Percentiles rank a stretch among this genome's conserved stretches.
These are phyloP conservation scores for Colletotrichum chrysophilum DNA, from an alignment of 2,329 filamentous ascomycete species.

Conservation along the genomic window DNA sequence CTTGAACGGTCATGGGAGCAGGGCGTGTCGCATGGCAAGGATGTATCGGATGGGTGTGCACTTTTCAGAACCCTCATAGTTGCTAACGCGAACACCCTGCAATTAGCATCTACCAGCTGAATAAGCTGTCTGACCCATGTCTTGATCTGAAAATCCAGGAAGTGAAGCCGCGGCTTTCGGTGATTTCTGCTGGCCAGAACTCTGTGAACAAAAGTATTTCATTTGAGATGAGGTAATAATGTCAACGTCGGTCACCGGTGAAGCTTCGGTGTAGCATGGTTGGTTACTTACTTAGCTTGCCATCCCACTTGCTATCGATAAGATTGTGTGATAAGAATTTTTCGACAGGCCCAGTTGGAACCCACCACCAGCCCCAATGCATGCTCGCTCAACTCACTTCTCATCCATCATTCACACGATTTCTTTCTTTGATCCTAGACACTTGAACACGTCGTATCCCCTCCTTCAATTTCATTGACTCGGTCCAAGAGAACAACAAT, in stretches of 20 bases:
- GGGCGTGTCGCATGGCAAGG: not conserved
- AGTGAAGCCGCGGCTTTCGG: not conserved
- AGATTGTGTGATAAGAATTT: constrained; percentile 21
- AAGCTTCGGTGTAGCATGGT: not conserved
- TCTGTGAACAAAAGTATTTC: not conserved
- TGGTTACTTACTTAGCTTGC: not conserved
- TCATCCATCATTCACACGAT: not conserved
- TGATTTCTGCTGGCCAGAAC: not conserved
- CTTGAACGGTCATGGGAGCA: not conserved
- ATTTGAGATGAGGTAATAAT: not conserved
- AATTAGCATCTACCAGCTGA: not conserved
- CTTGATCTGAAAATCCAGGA: not conserved
- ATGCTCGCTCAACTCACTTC: not conserved
- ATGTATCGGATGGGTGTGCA: not conserved
- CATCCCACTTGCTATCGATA: constrained; percentile 16
- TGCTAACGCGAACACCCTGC: not conserved
- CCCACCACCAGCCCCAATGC: not conserved
- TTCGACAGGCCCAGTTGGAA: not conserved
- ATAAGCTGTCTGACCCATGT: not conserved
- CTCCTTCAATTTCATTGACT: not conserved
- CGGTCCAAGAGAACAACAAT: not conserved
- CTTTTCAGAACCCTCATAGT: not conserved
- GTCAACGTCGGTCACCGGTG: not conserved
- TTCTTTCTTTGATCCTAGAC: not conserved
- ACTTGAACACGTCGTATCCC: not conserved